Percentiles rank a stretch among this genome's conserved stretches.
Evolutionary conservation across 2,329 filamentous ascomycete species (phyloP).

Genomic region (Penicillium sp.): DNA sequence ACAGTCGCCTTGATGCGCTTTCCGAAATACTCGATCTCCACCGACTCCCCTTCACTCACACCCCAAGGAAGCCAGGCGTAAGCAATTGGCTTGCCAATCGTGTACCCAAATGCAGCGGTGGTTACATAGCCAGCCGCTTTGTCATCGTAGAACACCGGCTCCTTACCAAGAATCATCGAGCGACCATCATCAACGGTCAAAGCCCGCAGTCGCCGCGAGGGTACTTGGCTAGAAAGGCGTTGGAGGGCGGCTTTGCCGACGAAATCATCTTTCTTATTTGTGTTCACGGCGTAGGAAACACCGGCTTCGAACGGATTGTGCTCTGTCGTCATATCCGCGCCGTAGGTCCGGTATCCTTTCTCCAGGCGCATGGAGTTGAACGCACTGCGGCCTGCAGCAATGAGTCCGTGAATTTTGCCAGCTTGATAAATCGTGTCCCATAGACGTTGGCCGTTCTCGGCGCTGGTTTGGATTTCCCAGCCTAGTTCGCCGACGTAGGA

Average conservation of each 20-base stretch:
- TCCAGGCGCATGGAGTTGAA: slow-evolving; percentile 60
- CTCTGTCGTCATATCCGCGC: slow-evolving; percentile 59
- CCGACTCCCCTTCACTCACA: slow-evolving; percentile 48
- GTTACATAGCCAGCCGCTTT: slow-evolving; percentile 57
- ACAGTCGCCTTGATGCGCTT: slow-evolving; percentile 55
- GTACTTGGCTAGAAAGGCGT: slow-evolving; percentile 40
- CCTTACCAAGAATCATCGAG: slow-evolving; percentile 61
- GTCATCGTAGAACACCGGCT: slow-evolving; percentile 55
- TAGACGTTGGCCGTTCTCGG: slow-evolving; percentile 57
- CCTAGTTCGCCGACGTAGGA: slow-evolving; percentile 62
- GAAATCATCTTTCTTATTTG: slow-evolving; percentile 38
- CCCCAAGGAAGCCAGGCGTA: slow-evolving; percentile 56
- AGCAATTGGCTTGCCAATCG: slow-evolving; percentile 57
- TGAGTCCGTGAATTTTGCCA: slow-evolving; percentile 54
- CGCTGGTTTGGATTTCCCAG: slow-evolving; percentile 62
- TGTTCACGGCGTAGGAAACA: slow-evolving; percentile 51
- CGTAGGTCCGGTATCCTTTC: slow-evolving; percentile 58
- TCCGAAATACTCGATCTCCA: slow-evolving; percentile 64
- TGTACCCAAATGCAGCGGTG: slow-evolving; percentile 61
- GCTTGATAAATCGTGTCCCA: slow-evolving; percentile 60
- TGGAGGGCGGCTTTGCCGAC: slow-evolving; percentile 53
- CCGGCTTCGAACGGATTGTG: slow-evolving; percentile 62
- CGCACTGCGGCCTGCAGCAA: slow-evolving; percentile 58
- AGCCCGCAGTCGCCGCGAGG: slow-evolving; percentile 43
- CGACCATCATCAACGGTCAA: slow-evolving; percentile 56